These are phyloP conservation scores for Cryptosporidium sp. DNA, from an alignment of 169 alveolate species.

Conservation along the genomic window DNA sequence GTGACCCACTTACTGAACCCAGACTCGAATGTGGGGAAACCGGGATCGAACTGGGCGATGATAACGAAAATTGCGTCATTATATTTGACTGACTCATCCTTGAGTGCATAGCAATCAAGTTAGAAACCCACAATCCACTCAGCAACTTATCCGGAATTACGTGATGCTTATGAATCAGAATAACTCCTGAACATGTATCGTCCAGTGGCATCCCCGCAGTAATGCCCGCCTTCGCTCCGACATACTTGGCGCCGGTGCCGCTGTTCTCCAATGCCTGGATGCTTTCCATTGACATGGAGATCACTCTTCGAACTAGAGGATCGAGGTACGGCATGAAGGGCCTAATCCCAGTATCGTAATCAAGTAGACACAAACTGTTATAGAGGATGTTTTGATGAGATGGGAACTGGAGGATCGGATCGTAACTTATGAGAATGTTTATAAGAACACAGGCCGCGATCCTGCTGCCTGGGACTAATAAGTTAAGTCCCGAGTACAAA, in stretches of 20 bases:
- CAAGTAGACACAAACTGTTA: conserved; percentile 48
- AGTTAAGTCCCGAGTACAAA: conserved; percentile 42
- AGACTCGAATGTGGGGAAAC: conserved; percentile 56
- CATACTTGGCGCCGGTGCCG: background rate
- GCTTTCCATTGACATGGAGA: conserved; percentile 38
- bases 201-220: background rate
- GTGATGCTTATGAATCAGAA: conserved; percentile 54
- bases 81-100: conserved; percentile 52
- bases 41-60: conserved; percentile 46
- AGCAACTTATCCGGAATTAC: conserved; percentile 47
- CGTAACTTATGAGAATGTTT: conserved; percentile 19
- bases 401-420: conserved; percentile 45
- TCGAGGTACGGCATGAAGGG: conserved; percentile 62
- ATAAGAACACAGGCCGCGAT: conserved; percentile 46
- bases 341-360: conserved; percentile 39
- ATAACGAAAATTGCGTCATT: conserved; percentile 36
- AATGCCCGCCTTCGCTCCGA: background rate
- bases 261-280: conserved; percentile 37
- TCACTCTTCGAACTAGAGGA: conserved; percentile 36
- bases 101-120: conserved; percentile 64
- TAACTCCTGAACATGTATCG: conserved; percentile 36
- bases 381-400: conserved; percentile 25
- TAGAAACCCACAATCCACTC: conserved; percentile 39
- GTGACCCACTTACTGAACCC: conserved; percentile 36
- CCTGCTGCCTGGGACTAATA: conserved; percentile 54